Evolutionary conservation across 306 rosid genomes (phyloP).

Genomic region (Sesbania bispinosa): DNA sequence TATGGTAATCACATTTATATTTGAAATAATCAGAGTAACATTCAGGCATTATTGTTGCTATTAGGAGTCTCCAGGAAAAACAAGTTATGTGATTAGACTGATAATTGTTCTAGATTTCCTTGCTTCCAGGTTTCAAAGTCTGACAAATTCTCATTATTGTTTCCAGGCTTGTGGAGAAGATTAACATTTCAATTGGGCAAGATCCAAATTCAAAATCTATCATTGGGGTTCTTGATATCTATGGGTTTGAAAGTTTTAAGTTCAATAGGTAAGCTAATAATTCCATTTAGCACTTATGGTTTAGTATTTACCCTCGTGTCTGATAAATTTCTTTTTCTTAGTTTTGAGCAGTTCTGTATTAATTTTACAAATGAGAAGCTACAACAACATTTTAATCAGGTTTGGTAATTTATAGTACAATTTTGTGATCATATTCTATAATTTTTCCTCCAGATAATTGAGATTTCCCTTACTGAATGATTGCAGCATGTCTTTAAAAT

Average conservation of each 20-base stretch:
- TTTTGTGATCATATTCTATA: slow-evolving; percentile 12
- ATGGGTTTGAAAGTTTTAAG: slow-evolving; percentile 98
- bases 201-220: slow-evolving; percentile 91
- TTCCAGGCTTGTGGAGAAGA: slow-evolving; percentile 94
- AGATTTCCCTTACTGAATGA: slow-evolving; percentile 23
- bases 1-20: background rate
- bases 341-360: slow-evolving; percentile 99
- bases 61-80: background rate
- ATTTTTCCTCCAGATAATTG: slow-evolving; percentile 12
- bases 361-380: slow-evolving; percentile 98
- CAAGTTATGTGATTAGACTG: background rate
- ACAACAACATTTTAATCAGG: slow-evolving; percentile 99
- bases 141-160: slow-evolving; percentile 20
- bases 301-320: slow-evolving; percentile 21
- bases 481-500: slow-evolving; percentile 98
- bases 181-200: slow-evolving; percentile 93
- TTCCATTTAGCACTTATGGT: slow-evolving; percentile 21
- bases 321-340: slow-evolving; percentile 36
- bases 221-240: slow-evolving; percentile 99
- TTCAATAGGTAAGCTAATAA: slow-evolving; percentile 72
- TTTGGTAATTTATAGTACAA: slow-evolving; percentile 34
- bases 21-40: background rate
- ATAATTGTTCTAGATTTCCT: slow-evolving; percentile 10
- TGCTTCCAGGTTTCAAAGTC: slow-evolving; percentile 28
- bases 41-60: background rate